phyloP scores from a whole-genome alignment of 2,329 filamentous ascomycete species.

The Calycina marina region DNA sequence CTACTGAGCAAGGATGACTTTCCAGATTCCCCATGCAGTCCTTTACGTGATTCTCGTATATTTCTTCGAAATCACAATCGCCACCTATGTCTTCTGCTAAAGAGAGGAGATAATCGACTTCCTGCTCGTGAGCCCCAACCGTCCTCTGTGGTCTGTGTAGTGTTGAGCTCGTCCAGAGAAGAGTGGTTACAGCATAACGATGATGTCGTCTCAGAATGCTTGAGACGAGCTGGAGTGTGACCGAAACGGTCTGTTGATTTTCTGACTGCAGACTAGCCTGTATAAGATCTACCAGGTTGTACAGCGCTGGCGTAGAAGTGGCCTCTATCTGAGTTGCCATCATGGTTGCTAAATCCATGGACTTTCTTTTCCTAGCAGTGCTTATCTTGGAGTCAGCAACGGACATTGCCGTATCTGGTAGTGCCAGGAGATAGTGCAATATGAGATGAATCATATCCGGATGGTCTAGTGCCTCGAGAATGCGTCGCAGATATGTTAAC shows the following conservation, averaged over 20 bases:
- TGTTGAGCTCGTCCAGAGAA: slow-evolving; percentile 53
- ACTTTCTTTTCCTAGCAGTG: slow-evolving; percentile 69
- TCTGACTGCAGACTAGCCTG: slow-evolving; percentile 70
- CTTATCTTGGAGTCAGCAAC: slow-evolving; percentile 36
- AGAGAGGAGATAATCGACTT: slow-evolving; percentile 56
- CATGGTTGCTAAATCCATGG: slow-evolving; percentile 72
- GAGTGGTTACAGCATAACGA: slow-evolving; percentile 64
- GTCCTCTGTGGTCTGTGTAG: slow-evolving; percentile 44
- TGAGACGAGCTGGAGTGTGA: slow-evolving; percentile 76
- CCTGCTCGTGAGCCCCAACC: slow-evolving; percentile 58
- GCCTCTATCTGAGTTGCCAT: slow-evolving; percentile 61
- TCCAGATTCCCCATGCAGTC: slow-evolving; percentile 58
- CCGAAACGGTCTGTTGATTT: slow-evolving; percentile 78
- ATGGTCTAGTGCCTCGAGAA: slow-evolving; percentile 82
- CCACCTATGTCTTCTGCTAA: slow-evolving; percentile 56
- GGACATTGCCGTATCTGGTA: slow-evolving; percentile 40
- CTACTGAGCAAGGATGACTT: slow-evolving; percentile 57
- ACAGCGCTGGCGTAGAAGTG: slow-evolving; percentile 67
- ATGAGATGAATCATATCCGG: slow-evolving; percentile 91
- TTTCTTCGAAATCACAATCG: slow-evolving; percentile 54
- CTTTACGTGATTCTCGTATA: slow-evolving; percentile 57
- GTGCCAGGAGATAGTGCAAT: slow-evolving; percentile 76
- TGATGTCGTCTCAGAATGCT: slow-evolving; percentile 80
- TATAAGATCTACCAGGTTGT: slow-evolving; percentile 85
- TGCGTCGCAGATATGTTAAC: slow-evolving; percentile 79